Evolutionary conservation across 345 rosid species (phyloP).

Genomic region (Garcia nutans): DNA sequence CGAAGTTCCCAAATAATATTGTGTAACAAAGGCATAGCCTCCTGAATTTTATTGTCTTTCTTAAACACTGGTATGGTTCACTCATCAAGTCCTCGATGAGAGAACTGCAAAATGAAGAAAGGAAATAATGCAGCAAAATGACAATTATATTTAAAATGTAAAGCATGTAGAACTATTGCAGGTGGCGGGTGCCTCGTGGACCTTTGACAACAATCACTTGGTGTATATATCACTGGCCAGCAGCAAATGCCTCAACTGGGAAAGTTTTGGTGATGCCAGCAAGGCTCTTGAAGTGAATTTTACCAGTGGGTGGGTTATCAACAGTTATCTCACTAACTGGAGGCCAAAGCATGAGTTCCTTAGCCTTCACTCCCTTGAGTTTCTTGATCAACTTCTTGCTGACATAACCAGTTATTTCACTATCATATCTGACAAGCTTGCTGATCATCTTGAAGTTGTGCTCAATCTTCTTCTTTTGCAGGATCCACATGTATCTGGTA

Average conservation of each 20-base stretch:
- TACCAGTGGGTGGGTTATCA: constrained; percentile 46
- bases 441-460: constrained; percentile 49
- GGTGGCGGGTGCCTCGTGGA: constrained; percentile 16
- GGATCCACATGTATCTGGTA: constrained; percentile 58
- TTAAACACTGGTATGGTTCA: background rate
- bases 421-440: constrained; percentile 48
- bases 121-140: constrained; percentile 11
- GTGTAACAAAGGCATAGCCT: background rate
- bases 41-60: background rate
- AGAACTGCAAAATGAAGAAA: background rate
- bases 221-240: constrained; percentile 34
- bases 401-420: constrained; percentile 40
- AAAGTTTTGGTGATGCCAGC: constrained; percentile 60
- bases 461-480: constrained; percentile 51
- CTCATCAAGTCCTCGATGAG: background rate
- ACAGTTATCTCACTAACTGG: constrained; percentile 40
- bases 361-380: constrained; percentile 61
- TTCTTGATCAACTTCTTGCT: constrained; percentile 42
- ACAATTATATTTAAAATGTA: background rate
- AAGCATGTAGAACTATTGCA: background rate
- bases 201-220: background rate
- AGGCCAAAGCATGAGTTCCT: constrained; percentile 57
- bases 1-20: background rate
- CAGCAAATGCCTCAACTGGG: constrained; percentile 52
- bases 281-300: constrained; percentile 56